Conservation (phyloP, 768 basidiomycete species). For the Termitomyces sp. region DNA sequence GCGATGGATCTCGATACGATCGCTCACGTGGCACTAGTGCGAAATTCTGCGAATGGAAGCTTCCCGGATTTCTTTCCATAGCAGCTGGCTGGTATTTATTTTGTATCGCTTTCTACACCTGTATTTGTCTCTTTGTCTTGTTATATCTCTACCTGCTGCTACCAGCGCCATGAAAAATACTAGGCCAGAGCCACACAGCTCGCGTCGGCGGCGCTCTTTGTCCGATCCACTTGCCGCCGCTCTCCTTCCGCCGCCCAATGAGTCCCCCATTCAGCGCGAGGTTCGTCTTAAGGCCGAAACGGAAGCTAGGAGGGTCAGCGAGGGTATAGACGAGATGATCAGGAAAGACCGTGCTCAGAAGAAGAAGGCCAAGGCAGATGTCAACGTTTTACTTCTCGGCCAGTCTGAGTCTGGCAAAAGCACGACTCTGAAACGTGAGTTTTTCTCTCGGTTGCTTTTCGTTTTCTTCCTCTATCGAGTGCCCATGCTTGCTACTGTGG, state of each 20-base stretch:
- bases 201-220: slow-evolving; percentile 33
- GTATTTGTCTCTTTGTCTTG: slow-evolving; percentile 16
- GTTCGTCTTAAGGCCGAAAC: slow-evolving; percentile 59
- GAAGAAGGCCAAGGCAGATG: slow-evolving; percentile 57
- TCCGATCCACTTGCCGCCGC: slow-evolving; percentile 72
- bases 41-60: slow-evolving; percentile 19
- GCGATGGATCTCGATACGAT: slow-evolving; percentile 17
- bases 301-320: slow-evolving; percentile 71
- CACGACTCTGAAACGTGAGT: slow-evolving; percentile 86
- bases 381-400: slow-evolving; percentile 77
- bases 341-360: slow-evolving; percentile 58
- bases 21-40: slow-evolving; percentile 18
- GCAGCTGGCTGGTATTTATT: slow-evolving; percentile 18
- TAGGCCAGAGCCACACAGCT: slow-evolving; percentile 25
- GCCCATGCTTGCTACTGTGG: neutral
- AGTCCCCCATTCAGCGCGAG: slow-evolving; percentile 66
- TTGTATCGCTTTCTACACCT: slow-evolving; percentile 13
- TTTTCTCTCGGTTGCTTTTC: neutral
- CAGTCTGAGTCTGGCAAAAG: slow-evolving; percentile 91
- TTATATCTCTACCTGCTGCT: slow-evolving; percentile 17
- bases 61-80: slow-evolving; percentile 18
- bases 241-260: slow-evolving; percentile 67
- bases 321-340: slow-evolving; percentile 78
- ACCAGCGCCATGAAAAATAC: slow-evolving; percentile 33
- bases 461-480: neutral